Evolutionary conservation across 306 rosid species (phyloP).

Genomic region (Coriaria nepalensis): DNA sequence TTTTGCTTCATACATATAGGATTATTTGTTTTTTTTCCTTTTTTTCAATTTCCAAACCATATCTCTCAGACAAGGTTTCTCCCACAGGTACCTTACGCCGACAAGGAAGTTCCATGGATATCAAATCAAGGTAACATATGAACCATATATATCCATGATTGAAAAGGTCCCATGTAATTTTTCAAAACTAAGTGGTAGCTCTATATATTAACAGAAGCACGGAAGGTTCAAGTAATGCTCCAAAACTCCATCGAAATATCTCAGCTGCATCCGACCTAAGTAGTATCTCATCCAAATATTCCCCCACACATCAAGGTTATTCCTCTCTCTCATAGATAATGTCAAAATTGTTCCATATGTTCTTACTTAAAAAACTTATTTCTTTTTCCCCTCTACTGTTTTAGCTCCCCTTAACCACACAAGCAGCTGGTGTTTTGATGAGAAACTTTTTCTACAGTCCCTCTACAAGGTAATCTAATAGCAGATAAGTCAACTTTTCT

Average conservation of each 20-base stretch:
- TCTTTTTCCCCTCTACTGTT: constrained; percentile 14
- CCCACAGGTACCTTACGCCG: constrained; percentile 32
- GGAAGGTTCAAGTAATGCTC: constrained; percentile 25
- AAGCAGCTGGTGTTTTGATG: constrained; percentile 70
- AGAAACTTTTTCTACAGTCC: constrained; percentile 64
- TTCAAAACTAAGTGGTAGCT: neutral
- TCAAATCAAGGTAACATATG: constrained; percentile 23
- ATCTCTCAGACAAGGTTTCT: constrained; percentile 2
- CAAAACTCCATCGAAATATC: constrained; percentile 42
- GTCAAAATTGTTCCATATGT: neutral
- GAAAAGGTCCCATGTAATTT: neutral
- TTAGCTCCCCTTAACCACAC: constrained; percentile 49
- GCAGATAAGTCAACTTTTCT: constrained; percentile 1
- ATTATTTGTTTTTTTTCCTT: neutral
- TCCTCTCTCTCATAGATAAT: no score
- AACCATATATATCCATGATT: neutral
- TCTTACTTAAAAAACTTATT: constrained; percentile 5
- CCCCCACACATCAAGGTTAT: constrained; percentile 41
- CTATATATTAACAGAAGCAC: constrained; percentile 15
- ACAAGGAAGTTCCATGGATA: constrained; percentile 27
- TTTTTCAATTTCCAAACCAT: neutral
- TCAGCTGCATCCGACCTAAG: constrained; percentile 58
- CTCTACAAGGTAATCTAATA: constrained; percentile 67
- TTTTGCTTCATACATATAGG: neutral
- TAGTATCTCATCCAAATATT: constrained; percentile 37